These are phyloP conservation scores for Ogataea ramenticola DNA, from an alignment of 805 yeast genomes.

Conservation along the genomic window DNA sequence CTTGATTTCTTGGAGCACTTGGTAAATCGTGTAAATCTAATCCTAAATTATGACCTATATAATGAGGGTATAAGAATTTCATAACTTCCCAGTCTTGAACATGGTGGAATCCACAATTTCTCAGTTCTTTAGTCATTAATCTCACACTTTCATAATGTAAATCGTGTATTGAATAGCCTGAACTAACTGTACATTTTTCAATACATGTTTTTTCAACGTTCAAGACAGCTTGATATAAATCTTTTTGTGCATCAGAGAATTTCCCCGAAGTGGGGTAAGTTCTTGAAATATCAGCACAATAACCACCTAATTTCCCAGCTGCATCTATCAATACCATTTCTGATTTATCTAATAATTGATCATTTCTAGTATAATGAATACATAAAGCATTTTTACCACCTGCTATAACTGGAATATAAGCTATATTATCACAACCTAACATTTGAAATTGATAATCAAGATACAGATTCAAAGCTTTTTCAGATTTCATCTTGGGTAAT, in stretches of 20 bases:
- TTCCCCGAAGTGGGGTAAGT: conserved; percentile 87
- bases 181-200: conserved; percentile 49
- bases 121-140: conserved; percentile 54
- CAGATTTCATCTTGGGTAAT: conserved; percentile 54
- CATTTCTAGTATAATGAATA: conserved; percentile 91
- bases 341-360: conserved; percentile 66
- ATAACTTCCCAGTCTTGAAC: conserved; percentile 47
- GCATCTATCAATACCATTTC: conserved; percentile 89
- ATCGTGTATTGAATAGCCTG: conserved; percentile 56
- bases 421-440: conserved; percentile 86
- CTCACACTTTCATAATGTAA: conserved; percentile 65
- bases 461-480: conserved; percentile 71
- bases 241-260: conserved; percentile 74
- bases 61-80: conserved; percentile 75
- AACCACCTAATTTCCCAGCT: conserved; percentile 89
- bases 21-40: conserved; percentile 86
- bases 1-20: conserved; percentile 44
- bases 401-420: conserved; percentile 95
- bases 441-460: conserved; percentile 75
- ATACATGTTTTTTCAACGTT: conserved; percentile 78
- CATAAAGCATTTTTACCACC: conserved; percentile 85
- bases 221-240: conserved; percentile 81
- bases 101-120: conserved; percentile 60
- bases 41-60: conserved; percentile 93
- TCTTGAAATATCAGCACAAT: conserved; percentile 91